Percentiles rank a stretch among this genome's conserved stretches.
Conservation (phyloP, 2,329 filamentous ascomycete species). For the Pleoardoris graminearum region DNA sequence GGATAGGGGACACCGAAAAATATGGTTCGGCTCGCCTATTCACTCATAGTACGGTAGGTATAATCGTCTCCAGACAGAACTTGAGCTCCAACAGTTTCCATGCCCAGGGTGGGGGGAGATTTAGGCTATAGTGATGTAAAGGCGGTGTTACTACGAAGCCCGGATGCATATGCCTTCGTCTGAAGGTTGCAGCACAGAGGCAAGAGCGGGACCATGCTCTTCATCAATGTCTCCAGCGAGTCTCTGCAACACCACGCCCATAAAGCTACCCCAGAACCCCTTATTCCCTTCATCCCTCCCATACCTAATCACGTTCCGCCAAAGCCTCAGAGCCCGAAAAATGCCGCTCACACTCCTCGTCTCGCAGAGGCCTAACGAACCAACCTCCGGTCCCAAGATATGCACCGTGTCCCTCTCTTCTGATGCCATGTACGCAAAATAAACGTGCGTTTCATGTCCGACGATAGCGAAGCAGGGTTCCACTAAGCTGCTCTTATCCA, state of each 20-base stretch:
- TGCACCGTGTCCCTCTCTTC: conserved; percentile 16
- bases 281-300: conserved; percentile 14
- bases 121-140: too few species aligned
- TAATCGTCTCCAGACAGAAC: too few species aligned
- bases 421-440: conserved; percentile 18
- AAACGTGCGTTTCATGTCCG: conserved; percentile 18
- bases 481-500: conserved; percentile 18
- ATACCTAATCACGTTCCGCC: conserved; percentile 19
- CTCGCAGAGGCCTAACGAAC: conserved; percentile 14
- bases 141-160: conserved; percentile 1
- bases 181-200: conserved; percentile 3
- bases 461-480: conserved; percentile 20
- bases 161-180: background rate
- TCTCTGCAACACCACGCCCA: conserved; percentile 16
- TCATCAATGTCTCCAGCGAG: conserved; percentile 16
- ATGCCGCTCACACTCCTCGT: conserved; percentile 17
- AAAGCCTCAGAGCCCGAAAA: conserved; percentile 19
- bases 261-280: conserved; percentile 21
- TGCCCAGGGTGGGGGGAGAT: too few species aligned
- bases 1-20: background rate
- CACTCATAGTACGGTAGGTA: too few species aligned
- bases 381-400: conserved; percentile 17
- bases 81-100: too few species aligned
- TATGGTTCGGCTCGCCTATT: too few species aligned
- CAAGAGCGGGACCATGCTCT: conserved; percentile 9